Percentiles rank a stretch among this genome's conserved stretches.
phyloP scores from a whole-genome alignment of 2,329 filamentous ascomycete genomes.

The Fusarium duplospermum region DNA sequence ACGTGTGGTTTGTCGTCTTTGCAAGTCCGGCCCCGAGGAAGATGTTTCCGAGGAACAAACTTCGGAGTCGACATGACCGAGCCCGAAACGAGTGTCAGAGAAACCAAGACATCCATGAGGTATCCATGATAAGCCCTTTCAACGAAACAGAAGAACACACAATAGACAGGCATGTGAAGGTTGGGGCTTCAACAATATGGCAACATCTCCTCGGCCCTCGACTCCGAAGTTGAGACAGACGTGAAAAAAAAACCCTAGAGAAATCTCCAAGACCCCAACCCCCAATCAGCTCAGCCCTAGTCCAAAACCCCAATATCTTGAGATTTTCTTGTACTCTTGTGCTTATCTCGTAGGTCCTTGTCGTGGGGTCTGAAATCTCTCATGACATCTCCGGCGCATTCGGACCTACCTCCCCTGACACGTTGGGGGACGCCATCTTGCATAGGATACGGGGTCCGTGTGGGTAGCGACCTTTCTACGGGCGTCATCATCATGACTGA shows the following conservation, averaged over 20 bases:
- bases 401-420: not conserved
- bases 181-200: constrained; percentile 40
- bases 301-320: constrained; percentile 28
- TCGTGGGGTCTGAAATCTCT: not conserved
- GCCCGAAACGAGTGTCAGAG: constrained; percentile 13
- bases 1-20: not conserved
- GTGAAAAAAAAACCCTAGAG: not conserved
- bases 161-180: constrained; percentile 24
- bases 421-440: not conserved
- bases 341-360: not conserved
- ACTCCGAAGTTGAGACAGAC: constrained; percentile 23
- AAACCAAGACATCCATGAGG: constrained; percentile 9
- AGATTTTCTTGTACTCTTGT: not conserved
- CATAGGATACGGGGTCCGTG: not conserved
- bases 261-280: constrained; percentile 35
- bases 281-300: constrained; percentile 35
- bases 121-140: constrained; percentile 2
- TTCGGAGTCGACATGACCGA: constrained; percentile 26
- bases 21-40: constrained; percentile 35
- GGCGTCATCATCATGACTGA: constrained; percentile 3
- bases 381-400: constrained; percentile 4
- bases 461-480: not conserved
- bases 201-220: not conserved
- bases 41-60: constrained; percentile 27
- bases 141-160: not conserved